Conservation (phyloP, 2,329 filamentous ascomycete species). For the Sporothrix euskadiensis region DNA sequence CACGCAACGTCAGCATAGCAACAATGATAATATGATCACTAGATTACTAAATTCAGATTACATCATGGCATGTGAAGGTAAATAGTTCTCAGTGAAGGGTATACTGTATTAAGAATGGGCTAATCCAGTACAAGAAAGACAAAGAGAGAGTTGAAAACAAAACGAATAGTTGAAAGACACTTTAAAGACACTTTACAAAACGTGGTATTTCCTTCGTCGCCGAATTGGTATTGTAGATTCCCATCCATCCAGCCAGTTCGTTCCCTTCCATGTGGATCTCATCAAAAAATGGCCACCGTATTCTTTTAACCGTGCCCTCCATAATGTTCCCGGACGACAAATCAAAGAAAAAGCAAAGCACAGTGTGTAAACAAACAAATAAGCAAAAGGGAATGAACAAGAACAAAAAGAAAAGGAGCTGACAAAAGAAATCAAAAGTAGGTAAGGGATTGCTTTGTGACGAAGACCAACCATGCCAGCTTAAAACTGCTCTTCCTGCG, state of each 20-base stretch:
- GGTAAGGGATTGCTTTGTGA: not conserved
- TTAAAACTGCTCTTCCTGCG: constrained; percentile 41
- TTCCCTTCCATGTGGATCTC: not conserved
- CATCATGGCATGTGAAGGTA: not conserved
- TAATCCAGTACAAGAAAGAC: not conserved
- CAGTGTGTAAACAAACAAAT: not conserved
- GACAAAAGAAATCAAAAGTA: not conserved
- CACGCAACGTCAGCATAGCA: not conserved
- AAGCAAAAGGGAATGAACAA: not conserved
- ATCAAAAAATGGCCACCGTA: not conserved
- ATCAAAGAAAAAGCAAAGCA: not conserved
- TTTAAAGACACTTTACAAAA: not conserved
- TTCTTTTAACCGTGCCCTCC: not conserved
- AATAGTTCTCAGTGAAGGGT: not conserved
- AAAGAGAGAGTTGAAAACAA: not conserved
- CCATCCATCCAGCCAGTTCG: not conserved
- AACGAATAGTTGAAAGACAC: not conserved
- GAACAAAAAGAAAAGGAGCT: not conserved
- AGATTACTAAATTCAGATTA: not conserved
- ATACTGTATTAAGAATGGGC: not conserved
- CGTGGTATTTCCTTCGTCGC: not conserved
- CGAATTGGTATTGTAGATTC: constrained; percentile 1
- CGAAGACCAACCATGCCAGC: not conserved
- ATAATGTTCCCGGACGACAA: not conserved
- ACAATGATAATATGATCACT: not conserved